A percentile compares a stretch with the other conserved stretches of the same genome.
phyloP scores from a whole-genome alignment of 2,329 filamentous ascomycete genomes.

The Microsporum canis region DNA sequence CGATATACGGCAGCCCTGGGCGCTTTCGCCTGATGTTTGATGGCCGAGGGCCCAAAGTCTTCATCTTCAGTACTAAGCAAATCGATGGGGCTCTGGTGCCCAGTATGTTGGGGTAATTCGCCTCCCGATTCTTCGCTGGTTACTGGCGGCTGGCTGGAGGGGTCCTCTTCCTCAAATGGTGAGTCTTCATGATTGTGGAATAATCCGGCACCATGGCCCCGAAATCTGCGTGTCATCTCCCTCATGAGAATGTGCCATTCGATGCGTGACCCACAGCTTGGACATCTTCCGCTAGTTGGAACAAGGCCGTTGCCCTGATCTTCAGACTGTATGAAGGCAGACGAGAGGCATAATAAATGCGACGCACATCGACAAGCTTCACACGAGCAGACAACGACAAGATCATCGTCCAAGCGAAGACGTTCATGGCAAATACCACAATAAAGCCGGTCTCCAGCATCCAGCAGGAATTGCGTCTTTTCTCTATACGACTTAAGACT shows the following conservation, averaged over 20 bases:
- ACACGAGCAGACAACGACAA: conserved; percentile 43
- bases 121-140: neutral
- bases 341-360: conserved; percentile 49
- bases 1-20: neutral
- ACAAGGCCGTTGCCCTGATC: conserved; percentile 40
- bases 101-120: neutral
- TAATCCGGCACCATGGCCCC: conserved; percentile 45
- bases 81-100: neutral
- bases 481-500: conserved; percentile 40
- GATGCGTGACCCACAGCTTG: conserved; percentile 51
- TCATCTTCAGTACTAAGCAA: neutral
- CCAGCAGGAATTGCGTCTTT: conserved; percentile 39
- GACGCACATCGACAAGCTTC: conserved; percentile 37
- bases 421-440: conserved; percentile 42
- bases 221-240: conserved; percentile 62
- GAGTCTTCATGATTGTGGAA: conserved; percentile 25
- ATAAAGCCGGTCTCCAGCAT: conserved; percentile 23
- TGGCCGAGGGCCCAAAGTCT: neutral
- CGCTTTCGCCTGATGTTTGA: neutral
- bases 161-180: neutral
- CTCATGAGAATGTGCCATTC: conserved; percentile 70
- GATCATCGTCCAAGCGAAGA: conserved; percentile 28
- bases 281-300: conserved; percentile 60
- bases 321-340: conserved; percentile 38
- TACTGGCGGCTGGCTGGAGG: neutral